Evolutionary conservation across 2,329 filamentous ascomycete genomes (phyloP).

Genomic region (Torrubiella hemipterigena): DNA sequence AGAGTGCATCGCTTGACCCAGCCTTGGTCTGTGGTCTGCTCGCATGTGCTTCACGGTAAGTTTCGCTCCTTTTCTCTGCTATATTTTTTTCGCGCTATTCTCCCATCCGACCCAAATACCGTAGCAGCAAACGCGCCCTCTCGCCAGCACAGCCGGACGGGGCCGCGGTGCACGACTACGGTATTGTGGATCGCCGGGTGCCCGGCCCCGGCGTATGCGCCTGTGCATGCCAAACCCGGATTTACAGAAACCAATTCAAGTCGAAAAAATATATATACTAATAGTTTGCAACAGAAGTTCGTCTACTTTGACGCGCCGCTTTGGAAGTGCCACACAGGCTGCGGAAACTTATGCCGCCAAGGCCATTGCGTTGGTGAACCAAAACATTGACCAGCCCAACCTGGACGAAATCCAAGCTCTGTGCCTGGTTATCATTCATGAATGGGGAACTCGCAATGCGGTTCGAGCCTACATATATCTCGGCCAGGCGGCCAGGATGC

Average conservation of each 20-base stretch:
- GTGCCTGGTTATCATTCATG: conserved; percentile 48
- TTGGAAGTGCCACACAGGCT: conserved; percentile 41
- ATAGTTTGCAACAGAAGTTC: conserved; percentile 41
- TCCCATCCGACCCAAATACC: too few species aligned
- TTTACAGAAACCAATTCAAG: too few species aligned
- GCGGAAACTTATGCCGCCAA: conserved; percentile 49
- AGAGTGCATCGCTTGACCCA: conserved; percentile 41
- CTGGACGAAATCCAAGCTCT: conserved; percentile 50
- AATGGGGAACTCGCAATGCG: conserved; percentile 50
- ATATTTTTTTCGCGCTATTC: too few species aligned
- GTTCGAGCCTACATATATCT: conserved; percentile 52
- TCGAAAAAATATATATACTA: too few species aligned
- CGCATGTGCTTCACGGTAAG: conserved; percentile 46
- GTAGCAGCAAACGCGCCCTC: too few species aligned
- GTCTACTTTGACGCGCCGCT: conserved; percentile 42
- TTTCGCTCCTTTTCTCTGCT: conserved; percentile 9
- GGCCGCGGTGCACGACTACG: too few species aligned
- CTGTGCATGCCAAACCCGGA: too few species aligned
- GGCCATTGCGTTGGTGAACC: conserved; percentile 43
- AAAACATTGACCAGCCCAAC: conserved; percentile 45
- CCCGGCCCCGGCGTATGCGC: too few species aligned
- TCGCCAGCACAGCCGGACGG: too few species aligned
- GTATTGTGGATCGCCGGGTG: too few species aligned
- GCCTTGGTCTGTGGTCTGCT: conserved; percentile 47
- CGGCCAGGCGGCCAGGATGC: conserved; percentile 50